A percentile compares a stretch with the other conserved stretches of the same genome.
phyloP scores from a whole-genome alignment of 495 filamentous ascomycete genomes.

The Trypethelium eluteriae region DNA sequence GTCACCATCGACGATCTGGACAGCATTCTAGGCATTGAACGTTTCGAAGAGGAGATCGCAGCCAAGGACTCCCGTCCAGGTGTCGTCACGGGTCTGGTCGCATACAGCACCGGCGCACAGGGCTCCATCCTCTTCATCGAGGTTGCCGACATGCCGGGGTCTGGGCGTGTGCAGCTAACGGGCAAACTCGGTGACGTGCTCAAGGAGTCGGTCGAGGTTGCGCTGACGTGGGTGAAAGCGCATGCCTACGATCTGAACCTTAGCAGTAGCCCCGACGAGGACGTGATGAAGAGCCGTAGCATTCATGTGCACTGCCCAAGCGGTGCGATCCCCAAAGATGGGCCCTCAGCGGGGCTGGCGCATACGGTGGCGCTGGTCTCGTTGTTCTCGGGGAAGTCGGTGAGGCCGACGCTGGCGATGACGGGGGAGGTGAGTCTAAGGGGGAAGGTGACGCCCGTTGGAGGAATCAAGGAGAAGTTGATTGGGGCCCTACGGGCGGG shows the following conservation, averaged over 20 bases:
- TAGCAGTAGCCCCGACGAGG: slow-evolving; percentile 68
- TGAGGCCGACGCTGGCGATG: slow-evolving; percentile 93
- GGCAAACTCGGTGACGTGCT: slow-evolving; percentile 97
- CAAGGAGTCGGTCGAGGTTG: slow-evolving; percentile 95
- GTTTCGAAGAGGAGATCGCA: slow-evolving; percentile 91
- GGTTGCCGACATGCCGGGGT: slow-evolving; percentile 93
- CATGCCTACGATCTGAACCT: slow-evolving; percentile 89
- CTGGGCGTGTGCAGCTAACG: slow-evolving; percentile 88
- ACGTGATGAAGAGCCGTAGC: slow-evolving; percentile 92
- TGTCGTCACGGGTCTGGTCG: slow-evolving; percentile 93
- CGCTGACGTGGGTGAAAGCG: slow-evolving; percentile 91
- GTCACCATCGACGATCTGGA: slow-evolving; percentile 76
- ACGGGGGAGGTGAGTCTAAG: slow-evolving; percentile 89
- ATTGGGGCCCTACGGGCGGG: slow-evolving; percentile 91
- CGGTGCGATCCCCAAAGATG: slow-evolving; percentile 92
- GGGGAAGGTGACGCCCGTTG: slow-evolving; percentile 80
- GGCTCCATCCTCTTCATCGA: slow-evolving; percentile 98
- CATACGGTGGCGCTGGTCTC: slow-evolving; percentile 91
- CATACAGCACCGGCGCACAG: slow-evolving; percentile 88
- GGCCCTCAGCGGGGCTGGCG: slow-evolving; percentile 79
- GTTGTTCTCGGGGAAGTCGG: slow-evolving; percentile 78
- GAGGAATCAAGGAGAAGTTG: slow-evolving; percentile 97
- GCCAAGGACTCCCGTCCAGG: slow-evolving; percentile 82
- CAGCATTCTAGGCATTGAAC: slow-evolving; percentile 84
- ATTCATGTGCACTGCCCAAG: slow-evolving; percentile 96